Evolutionary conservation across 768 basidiomycete genomes (phyloP), one percentile per base, ranked within the genome.

Genomic region (Tylopilus cervinicoccineus): DNA sequence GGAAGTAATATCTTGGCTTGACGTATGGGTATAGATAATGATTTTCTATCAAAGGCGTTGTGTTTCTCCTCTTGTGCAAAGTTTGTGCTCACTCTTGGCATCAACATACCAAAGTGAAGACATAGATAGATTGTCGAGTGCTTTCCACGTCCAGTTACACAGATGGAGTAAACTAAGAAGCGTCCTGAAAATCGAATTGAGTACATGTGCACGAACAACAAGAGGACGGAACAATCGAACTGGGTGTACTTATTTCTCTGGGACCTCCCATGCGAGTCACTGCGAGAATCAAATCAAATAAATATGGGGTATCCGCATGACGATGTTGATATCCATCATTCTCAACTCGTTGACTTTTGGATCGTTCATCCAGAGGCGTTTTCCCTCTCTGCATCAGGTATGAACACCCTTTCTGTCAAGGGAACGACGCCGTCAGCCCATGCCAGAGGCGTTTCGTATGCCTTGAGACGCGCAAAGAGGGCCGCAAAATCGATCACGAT

Each of bases 251-350:
- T n/a, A n/a, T n/a, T n/a, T n/a, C n/a, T n/a, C n/a, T n/a, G n/a
- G n/a, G n/a, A n/a, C n/a, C 19, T 5, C 19, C 19, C n/a, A 9
- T 14, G 14, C 26, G 13, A 17, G 9, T 27, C 17, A 10, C 29
- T 6, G 10, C 19, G 12, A 27, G 26, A 20, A 32, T 34, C 16
- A 52, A 42, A 44, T 32, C 17, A 52, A 52, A 20, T 52, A 38
- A 12, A 52, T 52, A 19, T 52, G 51, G 4, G 51, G 51, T 48
- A 50, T 52, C 32, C 34, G 47, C 20, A 50, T 48, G 38, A 52
- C 29, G 32, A 52, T 44, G 29, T 50, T 52, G 32, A 52, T 44
- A 34, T 50, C 50, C 47, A 50, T 50, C 14, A 22, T 34, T 7
- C 26, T 52, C 32, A 52, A 52, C 34, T 52, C 51, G 32, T 48